A percentile compares a stretch with the other conserved stretches of the same genome.
Conservation (phyloP, 495 filamentous ascomycete species). For the Talaromyces stipitatus region DNA sequence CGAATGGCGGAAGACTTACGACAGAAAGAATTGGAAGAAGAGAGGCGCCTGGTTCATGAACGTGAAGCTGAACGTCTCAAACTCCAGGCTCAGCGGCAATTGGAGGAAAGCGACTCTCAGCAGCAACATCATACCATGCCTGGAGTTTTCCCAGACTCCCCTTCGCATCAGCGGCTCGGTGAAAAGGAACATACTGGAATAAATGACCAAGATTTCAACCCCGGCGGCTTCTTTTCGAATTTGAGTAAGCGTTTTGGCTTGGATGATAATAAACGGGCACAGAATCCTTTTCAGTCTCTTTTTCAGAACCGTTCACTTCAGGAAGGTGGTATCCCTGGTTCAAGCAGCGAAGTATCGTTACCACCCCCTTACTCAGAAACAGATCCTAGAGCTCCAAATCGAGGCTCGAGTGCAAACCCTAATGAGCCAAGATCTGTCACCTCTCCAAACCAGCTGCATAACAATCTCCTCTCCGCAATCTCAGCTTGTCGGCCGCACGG, state of each 20-base stretch:
- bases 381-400: slow-evolving; percentile 24
- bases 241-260: slow-evolving; percentile 59
- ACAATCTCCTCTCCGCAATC: slow-evolving; percentile 68
- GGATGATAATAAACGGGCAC: slow-evolving; percentile 42
- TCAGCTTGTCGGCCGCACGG: slow-evolving; percentile 73
- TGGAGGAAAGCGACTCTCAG: slow-evolving; percentile 16
- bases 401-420: slow-evolving; percentile 11
- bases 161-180: slow-evolving; percentile 30
- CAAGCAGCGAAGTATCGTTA: slow-evolving; percentile 13
- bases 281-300: slow-evolving; percentile 41
- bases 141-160: slow-evolving; percentile 58
- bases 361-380: slow-evolving; percentile 40
- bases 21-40: slow-evolving; percentile 68
- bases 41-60: slow-evolving; percentile 55
- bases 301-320: slow-evolving; percentile 9
- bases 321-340: not conserved
- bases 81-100: slow-evolving; percentile 22
- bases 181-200: slow-evolving; percentile 14
- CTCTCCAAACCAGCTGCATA: slow-evolving; percentile 44
- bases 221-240: slow-evolving; percentile 54
- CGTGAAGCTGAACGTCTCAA: slow-evolving; percentile 50
- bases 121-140: slow-evolving; percentile 43
- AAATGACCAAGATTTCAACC: slow-evolving; percentile 25
- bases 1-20: slow-evolving; percentile 76
- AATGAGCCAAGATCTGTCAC: slow-evolving; percentile 33